Base-by-base conservation (phyloP, 1,139 yeast species). In the Hemisphaericaspora xylofermentans region DNA sequence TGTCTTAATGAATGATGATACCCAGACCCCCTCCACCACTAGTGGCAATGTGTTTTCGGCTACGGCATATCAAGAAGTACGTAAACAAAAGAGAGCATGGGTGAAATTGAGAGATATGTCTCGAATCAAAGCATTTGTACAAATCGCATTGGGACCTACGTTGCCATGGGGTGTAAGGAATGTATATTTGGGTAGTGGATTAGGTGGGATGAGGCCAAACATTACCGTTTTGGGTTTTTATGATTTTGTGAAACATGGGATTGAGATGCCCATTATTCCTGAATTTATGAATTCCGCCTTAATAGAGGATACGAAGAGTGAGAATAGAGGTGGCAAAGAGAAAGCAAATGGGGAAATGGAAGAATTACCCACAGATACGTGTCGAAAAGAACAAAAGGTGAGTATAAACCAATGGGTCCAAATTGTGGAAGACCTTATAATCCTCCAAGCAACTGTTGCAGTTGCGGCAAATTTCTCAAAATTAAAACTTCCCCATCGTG, bases 181-280 rank as follows among this genome's bases (percentile, higher is more conserved):
- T 58, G 89, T 93, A 13, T 89, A 80, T 45, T 63, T 91, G 48
- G 97, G 97, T 0, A 86, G 96, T 2, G 98, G 98, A 0, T 68
- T 93, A 16, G 98, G 98, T 5, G 97, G 97, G 12, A 93, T 93
- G 98, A 84, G 80, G 53, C 98, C 98, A 2, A 93, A 93, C 58
- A 89, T 93, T 42, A 88, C 96, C 0, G 95, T 93, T 0, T 51
- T 91, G 37, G 97, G 97, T 0, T 88, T 88, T 54, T 87, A 84
- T 53, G 95, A 89, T 54, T 70, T 80, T 40, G 58, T 56, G 13
- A 70, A 70, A 43, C 75, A 68, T 48, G 74, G 75, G 0, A 54
- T 66, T 14, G 54, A 57, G 8, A 49, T 66, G 38, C 70, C 72
- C 1, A 41, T 51, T 2, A 35, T 48, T 29, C 51, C 53, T 8